Evolutionary conservation across 768 basidiomycete species (phyloP), one percentile per base, ranked within the genome.

Genomic region (Ramaria sp.): DNA sequence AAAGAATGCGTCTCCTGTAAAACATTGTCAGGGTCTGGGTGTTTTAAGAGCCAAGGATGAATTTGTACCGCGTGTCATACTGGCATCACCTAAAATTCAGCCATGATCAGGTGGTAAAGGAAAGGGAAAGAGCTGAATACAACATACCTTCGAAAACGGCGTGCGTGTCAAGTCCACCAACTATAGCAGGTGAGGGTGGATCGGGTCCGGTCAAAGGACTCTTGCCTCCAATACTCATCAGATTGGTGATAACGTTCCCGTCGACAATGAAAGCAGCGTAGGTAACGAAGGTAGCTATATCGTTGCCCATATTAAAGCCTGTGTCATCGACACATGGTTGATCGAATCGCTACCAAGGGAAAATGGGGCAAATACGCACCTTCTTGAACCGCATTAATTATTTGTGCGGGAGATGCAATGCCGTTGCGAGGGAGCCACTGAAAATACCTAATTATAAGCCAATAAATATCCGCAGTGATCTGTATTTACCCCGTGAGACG

Each of bases 291-390:
- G n/a, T 33, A 4, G 58, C 58, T 20, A 47, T 31, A 37, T 27
- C 41, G n/a, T 43, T 31, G 15, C 27, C 58, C 58, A 59, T 43
- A n/a, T 59, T 59, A 17, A 59, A 59, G 24, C 58, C 58, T 59
- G 19, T 15, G 19, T 13, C 45, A 43, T 27, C 27, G 27, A 27
- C 33, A 19, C 9, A 47, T 11, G 7, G 43, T 12, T 4, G 13
- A 37, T 13, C 9, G 13, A 7, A 37, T 13, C 9, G 13, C 9
- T 37, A 2, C 9, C 4, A 37, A 13, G 9, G 34, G 13, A 37
- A 46, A 3, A 46, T 27, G 13, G 9, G 9, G 9, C 1, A 19
- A 27, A 46, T 17, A 46, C n/a, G 13, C 33, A 43, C 58, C 58
- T 33, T 59, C 51, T 49, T 34, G 30, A 11, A 59, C 51, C 7